Evolutionary conservation across 495 filamentous ascomycete genomes (phyloP), one percentile per base, ranked within the genome.

Genomic region (Aspergillus indologenus): DNA sequence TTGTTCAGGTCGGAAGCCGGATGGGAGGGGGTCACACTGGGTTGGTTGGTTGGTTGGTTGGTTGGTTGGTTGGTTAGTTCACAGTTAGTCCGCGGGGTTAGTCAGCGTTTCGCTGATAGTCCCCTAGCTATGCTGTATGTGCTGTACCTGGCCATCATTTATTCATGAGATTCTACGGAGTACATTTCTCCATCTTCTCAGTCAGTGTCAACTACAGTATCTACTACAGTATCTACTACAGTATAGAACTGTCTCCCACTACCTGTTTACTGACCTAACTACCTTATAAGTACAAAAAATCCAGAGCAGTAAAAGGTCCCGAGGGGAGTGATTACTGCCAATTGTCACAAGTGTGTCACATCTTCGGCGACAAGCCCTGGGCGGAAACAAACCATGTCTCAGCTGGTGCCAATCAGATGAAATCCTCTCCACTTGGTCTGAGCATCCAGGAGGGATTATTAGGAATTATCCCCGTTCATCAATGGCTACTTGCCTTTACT

Each of bases 351-450:
- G 53, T 60, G 59, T 59, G 59, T 65, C 62, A 65, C 58, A 65
- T 65, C 63, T 63, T 66, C 54, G 21, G 45, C 56, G 51, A 58
- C 58, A 19, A 62, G 55, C 48, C 44, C 61, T 61, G 55, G 58
- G 31, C 56, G 68, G 71, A 74, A 74, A 74, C 71, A 69, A 61
- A 56, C 64, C 62, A 67, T 74, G 73, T 76, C 73, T 76, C 73
- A 75, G 71, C 52, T 48, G 20, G 51, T 45, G 48, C 59, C 60
- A 58, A 61, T 69, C 59, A 68, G 69, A 61, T 64, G 61, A 56
- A 53, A 49, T 65, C 42, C 54, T 61, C 54, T 65, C 57, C 63
- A 65, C 62, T 46, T 34, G 44, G 45, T 29, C 47, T 55, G 54
- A 55, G 56, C 44, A 53, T 56, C 47, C 54, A 56, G 59, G 53